Percentiles rank a stretch among this genome's conserved stretches.
phyloP scores from a whole-genome alignment of 129 eudicot genomes.

The Escallonia rubra region DNA sequence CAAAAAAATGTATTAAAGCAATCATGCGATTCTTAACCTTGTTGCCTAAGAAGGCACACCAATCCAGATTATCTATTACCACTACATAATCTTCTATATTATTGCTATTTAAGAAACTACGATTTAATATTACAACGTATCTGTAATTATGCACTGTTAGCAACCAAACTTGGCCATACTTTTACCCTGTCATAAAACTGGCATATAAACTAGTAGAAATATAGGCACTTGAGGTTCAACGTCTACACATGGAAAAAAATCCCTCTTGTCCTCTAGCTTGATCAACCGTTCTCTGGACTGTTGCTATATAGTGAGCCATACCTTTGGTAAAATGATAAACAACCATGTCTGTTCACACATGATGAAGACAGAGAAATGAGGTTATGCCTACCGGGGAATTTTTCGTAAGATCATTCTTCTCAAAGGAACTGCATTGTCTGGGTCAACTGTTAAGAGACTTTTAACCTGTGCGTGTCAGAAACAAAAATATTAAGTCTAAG shows the following conservation, averaged over 20 bases:
- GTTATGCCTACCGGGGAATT: constrained; percentile 64
- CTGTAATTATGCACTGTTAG: too few relatives aligned
- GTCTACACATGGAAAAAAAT: neutral
- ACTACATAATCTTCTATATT: too few relatives aligned
- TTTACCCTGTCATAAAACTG: too few relatives aligned
- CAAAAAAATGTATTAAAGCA: too few relatives aligned
- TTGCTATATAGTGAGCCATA: neutral
- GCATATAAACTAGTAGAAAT: too few relatives aligned
- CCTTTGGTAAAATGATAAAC: neutral
- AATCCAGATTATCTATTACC: too few relatives aligned
- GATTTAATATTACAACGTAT: too few relatives aligned
- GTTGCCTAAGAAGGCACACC: too few relatives aligned
- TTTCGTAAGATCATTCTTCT: constrained; percentile 83
- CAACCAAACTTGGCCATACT: too few relatives aligned
- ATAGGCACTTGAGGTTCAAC: neutral
- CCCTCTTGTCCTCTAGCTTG: neutral
- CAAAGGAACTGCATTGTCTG: constrained; percentile 74
- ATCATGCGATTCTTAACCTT: too few relatives aligned
- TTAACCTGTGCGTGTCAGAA: constrained; percentile 60
- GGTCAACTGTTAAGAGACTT: constrained; percentile 84
- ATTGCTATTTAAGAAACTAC: too few relatives aligned
- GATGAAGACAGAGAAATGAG: neutral
- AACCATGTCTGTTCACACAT: neutral
- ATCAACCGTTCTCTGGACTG: neutral
- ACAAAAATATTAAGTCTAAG: neutral